Evolutionary conservation across 441 rosid genomes (phyloP).

Genomic region (Jatropha podagrica): DNA sequence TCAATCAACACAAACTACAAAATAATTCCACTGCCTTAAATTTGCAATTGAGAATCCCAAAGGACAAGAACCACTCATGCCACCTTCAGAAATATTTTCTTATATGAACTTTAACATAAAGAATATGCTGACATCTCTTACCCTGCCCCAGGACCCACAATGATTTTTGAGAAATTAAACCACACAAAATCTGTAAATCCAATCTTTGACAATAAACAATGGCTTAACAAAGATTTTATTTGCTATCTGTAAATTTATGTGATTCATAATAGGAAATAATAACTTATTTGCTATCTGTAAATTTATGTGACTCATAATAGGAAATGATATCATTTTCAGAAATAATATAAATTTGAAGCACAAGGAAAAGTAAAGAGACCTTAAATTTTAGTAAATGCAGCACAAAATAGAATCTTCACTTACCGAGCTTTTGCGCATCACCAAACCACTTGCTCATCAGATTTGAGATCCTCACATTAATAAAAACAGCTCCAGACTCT

Average conservation of each 20-base stretch:
- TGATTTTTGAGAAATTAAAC: not conserved
- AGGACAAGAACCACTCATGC: not conserved
- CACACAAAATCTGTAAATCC: not conserved
- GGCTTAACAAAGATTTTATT: not conserved
- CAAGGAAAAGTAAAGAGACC: not conserved
- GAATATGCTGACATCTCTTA: not conserved
- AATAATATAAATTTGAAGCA: not conserved
- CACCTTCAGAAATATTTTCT: not conserved
- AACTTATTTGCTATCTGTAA: not conserved
- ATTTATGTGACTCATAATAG: too few relatives aligned
- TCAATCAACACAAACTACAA: not conserved
- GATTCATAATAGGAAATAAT: too few relatives aligned
- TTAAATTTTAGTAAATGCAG: not conserved
- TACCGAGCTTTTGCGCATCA: slow-evolving; percentile 98
- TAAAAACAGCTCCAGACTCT: slow-evolving; percentile 95
- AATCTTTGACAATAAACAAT: not conserved
- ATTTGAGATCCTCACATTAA: slow-evolving; percentile 80
- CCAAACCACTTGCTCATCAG: slow-evolving; percentile 99
- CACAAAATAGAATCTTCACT: slow-evolving; percentile 28
- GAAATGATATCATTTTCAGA: not conserved
- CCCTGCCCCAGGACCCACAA: too few relatives aligned
- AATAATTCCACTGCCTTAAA: not conserved
- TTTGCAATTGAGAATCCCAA: not conserved
- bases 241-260: not conserved
- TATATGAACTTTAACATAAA: not conserved